Percentiles rank a stretch among this genome's conserved stretches.
Conservation (phyloP, 139 green algal species). For the Ettlia oleoabundans region DNA sequence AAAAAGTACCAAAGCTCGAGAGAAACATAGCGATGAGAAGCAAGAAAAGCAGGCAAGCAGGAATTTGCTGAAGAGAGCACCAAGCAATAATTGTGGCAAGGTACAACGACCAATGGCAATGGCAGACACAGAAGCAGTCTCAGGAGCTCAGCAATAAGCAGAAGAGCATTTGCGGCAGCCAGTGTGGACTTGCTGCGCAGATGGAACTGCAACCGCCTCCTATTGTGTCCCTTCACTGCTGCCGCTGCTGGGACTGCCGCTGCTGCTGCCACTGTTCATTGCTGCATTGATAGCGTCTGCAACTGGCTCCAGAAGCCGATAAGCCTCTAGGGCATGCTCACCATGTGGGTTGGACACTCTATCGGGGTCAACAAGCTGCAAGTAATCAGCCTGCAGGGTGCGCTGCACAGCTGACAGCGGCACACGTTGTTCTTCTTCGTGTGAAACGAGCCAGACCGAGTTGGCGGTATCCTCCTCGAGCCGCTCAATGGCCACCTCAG, state of each 20-base stretch:
- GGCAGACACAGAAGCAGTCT: too few species aligned
- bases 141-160: too few species aligned
- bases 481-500: background rate
- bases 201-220: too few species aligned
- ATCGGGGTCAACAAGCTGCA: conserved; percentile 15
- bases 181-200: too few species aligned
- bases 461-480: conserved; percentile 10
- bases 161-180: too few species aligned
- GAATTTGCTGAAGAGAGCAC: too few species aligned
- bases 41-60: too few species aligned
- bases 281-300: background rate
- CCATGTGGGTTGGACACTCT: conserved; percentile 22
- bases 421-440: conserved; percentile 4
- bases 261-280: background rate
- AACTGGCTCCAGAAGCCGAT: background rate
- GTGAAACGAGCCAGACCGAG: background rate
- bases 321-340: conserved; percentile 17
- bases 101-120: too few species aligned
- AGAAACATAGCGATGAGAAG: too few species aligned
- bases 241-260: background rate
- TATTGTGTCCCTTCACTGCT: too few species aligned
- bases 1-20: too few species aligned
- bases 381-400: conserved; percentile 13
- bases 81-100: too few species aligned
- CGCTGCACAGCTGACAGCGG: background rate